Conservation (phyloP, 192 early-diverging fungal species). For the Linnemannia exigua region DNA sequence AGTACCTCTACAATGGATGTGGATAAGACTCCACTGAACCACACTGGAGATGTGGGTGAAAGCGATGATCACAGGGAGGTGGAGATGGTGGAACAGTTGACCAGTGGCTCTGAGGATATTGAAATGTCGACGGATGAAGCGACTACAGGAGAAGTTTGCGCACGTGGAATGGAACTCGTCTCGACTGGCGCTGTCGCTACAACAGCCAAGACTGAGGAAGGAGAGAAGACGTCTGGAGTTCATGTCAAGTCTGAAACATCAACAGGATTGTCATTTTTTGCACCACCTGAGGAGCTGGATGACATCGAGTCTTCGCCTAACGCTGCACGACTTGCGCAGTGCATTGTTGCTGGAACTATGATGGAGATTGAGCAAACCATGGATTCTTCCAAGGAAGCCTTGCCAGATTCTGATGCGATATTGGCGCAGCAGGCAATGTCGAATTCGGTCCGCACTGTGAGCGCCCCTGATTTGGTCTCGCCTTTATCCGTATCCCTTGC, state of each 20-base stretch:
- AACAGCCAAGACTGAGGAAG: neutral
- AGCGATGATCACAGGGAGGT: neutral
- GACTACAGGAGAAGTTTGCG: neutral
- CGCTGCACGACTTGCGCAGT: neutral
- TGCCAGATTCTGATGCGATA: neutral
- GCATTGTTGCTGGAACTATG: conserved; percentile 9
- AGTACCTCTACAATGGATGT: neutral
- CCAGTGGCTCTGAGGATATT: neutral
- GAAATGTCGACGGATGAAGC: neutral
- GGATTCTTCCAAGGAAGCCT: neutral
- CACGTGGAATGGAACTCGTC: neutral
- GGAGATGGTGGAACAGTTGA: neutral
- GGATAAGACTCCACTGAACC: neutral
- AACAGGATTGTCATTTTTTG: conserved; percentile 28
- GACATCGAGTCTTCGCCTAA: neutral
- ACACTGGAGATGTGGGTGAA: neutral
- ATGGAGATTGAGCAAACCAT: neutral
- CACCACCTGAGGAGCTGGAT: conserved; percentile 9
- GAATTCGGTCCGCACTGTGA: neutral
- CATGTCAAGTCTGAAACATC: neutral
- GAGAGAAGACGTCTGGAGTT: neutral
- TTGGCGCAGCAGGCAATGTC: neutral
- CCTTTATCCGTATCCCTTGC: neutral
- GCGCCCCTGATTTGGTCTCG: neutral
- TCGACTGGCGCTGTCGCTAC: neutral